Conservation (phyloP, 202 grass and related monocot species). For the Setaria italica region DNA sequence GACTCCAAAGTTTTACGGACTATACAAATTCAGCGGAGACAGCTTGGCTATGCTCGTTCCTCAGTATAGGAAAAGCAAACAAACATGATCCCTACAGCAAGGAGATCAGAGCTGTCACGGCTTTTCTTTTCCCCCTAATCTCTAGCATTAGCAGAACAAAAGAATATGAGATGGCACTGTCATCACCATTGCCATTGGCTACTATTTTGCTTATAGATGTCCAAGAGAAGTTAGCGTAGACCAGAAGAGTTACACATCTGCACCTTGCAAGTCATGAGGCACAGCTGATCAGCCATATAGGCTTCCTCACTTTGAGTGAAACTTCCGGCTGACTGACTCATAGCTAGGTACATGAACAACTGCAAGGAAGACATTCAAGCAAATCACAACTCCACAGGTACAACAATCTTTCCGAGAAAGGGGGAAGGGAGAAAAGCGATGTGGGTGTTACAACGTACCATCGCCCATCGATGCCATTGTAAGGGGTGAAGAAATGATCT, state of each 20-base stretch:
- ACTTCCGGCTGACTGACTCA: conserved; percentile 68
- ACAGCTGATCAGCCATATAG: neutral
- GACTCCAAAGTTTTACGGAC: neutral
- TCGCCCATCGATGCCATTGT: conserved; percentile 79
- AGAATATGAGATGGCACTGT: neutral
- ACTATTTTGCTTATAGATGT: conserved; percentile 32
- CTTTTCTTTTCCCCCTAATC: neutral
- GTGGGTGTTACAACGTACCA: conserved; percentile 54
- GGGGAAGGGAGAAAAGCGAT: neutral
- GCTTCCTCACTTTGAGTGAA: conserved; percentile 36
- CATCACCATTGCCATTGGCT: conserved; percentile 1
- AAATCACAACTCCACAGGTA: conserved; percentile 15
- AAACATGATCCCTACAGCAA: neutral
- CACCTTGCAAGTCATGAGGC: conserved; percentile 22
- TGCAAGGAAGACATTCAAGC: conserved; percentile 46
- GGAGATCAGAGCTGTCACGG: neutral
- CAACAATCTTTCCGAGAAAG: neutral
- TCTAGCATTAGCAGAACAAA: neutral
- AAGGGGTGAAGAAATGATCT: conserved; percentile 71
- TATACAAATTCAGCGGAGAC: neutral
- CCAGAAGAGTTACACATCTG: neutral
- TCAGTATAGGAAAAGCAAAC: neutral
- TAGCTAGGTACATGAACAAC: conserved; percentile 67
- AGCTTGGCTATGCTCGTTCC: neutral
- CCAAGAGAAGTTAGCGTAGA: neutral